Evolutionary conservation across 2,329 filamentous ascomycete species (phyloP).

Genomic region (Xylariaceae sp.): DNA sequence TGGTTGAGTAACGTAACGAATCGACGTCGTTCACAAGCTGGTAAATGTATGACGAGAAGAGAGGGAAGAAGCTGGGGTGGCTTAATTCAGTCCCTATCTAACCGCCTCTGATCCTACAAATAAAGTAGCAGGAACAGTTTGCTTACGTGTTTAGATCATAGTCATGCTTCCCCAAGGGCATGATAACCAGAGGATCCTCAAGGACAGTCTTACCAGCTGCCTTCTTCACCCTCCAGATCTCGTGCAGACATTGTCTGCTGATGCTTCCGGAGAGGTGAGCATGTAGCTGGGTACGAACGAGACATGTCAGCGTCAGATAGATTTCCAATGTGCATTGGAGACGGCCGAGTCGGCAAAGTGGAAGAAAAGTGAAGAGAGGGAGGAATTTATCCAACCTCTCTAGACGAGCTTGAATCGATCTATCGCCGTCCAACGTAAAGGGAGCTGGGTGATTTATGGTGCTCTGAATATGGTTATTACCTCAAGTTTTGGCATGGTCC

Average conservation of each 20-base stretch:
- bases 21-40: conserved; percentile 68
- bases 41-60: conserved; percentile 83
- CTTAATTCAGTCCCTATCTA: background rate
- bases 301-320: conserved; percentile 7
- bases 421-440: background rate
- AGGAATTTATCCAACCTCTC: too few relatives aligned
- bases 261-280: conserved; percentile 50
- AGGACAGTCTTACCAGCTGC: conserved; percentile 58
- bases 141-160: conserved; percentile 71
- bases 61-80: conserved; percentile 69
- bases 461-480: conserved; percentile 12
- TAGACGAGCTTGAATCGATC: too few relatives aligned
- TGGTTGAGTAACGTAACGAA: conserved; percentile 67
- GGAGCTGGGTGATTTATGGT: background rate
- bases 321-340: background rate
- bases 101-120: background rate
- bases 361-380: too few relatives aligned
- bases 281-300: conserved; percentile 11
- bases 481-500: conserved; percentile 33
- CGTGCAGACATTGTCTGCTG: conserved; percentile 72
- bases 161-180: conserved; percentile 74
- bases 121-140: conserved; percentile 2
- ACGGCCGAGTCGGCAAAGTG: background rate
- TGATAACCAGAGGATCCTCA: conserved; percentile 70
- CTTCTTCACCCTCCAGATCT: conserved; percentile 72